A percentile compares a stretch with the other conserved stretches of the same genome.
Conservation (phyloP, 2,329 filamentous ascomycete genomes). For the Colletotrichum nymphaeae region DNA sequence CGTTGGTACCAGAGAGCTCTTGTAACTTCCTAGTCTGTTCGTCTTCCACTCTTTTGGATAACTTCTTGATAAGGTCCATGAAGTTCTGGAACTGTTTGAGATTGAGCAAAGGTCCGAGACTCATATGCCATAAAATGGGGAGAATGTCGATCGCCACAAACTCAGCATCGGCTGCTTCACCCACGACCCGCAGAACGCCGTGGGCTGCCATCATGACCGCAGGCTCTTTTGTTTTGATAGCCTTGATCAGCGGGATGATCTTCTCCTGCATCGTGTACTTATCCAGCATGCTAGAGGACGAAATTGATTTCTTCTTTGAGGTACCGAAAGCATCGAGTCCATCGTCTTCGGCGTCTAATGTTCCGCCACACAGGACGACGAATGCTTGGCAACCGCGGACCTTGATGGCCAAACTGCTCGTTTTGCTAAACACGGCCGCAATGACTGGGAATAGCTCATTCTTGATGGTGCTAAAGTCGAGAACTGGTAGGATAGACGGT, state of each 20-base stretch:
- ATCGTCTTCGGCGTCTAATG: constrained; percentile 68
- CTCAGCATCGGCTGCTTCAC: constrained; percentile 84
- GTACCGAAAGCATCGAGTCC: constrained; percentile 79
- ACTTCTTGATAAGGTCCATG: constrained; percentile 86
- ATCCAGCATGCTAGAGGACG: constrained; percentile 84
- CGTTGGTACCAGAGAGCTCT: constrained; percentile 76
- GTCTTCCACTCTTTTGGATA: constrained; percentile 84
- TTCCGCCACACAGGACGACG: constrained; percentile 87
- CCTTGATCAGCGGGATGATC: constrained; percentile 88
- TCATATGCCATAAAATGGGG: constrained; percentile 92
- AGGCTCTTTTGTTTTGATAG: constrained; percentile 97
- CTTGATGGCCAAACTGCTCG: constrained; percentile 94
- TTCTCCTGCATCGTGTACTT: constrained; percentile 99
- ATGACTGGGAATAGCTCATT: constrained; percentile 96
- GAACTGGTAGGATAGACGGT: constrained; percentile 82
- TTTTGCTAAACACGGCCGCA: constrained; percentile 89
- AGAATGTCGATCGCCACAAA: constrained; percentile 93
- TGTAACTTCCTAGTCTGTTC: constrained; percentile 91
- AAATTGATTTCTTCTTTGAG: constrained; percentile 68
- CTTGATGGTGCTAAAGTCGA: constrained; percentile 97
- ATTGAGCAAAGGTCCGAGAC: constrained; percentile 87
- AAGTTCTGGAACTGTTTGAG: constrained; percentile 89
- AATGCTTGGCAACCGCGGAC: constrained; percentile 92
- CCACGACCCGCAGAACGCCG: constrained; percentile 85
- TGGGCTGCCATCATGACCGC: constrained; percentile 96